Conservation (phyloP, 345 rosid genomes). For the Dipteronia dyeriana region DNA sequence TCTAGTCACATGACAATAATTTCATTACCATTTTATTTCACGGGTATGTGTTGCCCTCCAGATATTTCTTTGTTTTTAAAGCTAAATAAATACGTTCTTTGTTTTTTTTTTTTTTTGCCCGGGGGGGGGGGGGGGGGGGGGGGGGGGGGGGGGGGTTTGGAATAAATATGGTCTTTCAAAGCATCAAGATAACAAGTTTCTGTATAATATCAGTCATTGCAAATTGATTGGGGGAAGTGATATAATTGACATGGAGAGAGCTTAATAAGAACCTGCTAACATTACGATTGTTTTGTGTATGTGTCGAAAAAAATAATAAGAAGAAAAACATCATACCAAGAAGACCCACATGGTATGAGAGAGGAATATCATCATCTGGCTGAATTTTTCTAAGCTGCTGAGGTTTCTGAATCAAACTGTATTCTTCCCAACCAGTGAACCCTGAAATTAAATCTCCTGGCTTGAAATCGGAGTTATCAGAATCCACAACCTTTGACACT, state of each 20-base stretch:
- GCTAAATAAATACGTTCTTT: neutral
- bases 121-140: too few species aligned
- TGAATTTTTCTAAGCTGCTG: slow-evolving; percentile 54
- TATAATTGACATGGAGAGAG: neutral
- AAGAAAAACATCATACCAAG: slow-evolving; percentile 47
- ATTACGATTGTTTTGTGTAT: too few species aligned
- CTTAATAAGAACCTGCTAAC: too few species aligned
- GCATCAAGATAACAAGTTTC: too few species aligned
- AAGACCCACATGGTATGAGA: slow-evolving; percentile 72
- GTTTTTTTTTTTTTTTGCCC: too few species aligned
- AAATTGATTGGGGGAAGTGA: neutral
- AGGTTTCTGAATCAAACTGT: slow-evolving; percentile 47
- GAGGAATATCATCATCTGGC: slow-evolving; percentile 48
- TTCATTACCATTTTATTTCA: neutral
- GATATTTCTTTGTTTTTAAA: too few species aligned
- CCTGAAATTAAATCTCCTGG: slow-evolving; percentile 64
- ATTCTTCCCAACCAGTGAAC: slow-evolving; percentile 78
- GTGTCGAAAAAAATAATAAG: neutral
- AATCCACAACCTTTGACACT: slow-evolving; percentile 63
- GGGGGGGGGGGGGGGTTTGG: too few species aligned
- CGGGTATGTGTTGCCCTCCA: too few species aligned
- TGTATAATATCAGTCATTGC: neutral
- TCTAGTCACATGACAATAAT: neutral
- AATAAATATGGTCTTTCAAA: neutral
- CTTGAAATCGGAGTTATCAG: slow-evolving; percentile 52